Evolutionary conservation across 768 basidiomycete species (phyloP), one percentile per base, ranked within the genome.

Genomic region (Phlegmacium glaucopus): DNA sequence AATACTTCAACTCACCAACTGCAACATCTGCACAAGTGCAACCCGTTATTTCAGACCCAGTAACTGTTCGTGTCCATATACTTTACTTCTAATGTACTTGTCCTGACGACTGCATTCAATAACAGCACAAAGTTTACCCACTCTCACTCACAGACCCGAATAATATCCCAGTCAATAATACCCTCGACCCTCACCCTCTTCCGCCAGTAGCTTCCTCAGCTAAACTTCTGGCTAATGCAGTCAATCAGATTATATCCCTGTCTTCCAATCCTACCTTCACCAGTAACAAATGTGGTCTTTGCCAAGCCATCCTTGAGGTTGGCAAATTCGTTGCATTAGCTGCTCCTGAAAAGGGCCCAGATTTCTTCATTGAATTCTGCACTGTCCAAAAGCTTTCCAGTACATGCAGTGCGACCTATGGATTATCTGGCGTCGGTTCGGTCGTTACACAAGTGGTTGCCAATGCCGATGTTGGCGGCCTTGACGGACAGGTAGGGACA

Each of bases 31-130:
- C 74, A 1, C 87, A 90, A 59, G 80, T 80, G 4, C 87, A 90
- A 64, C 87, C 87, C n/a, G 74, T 87, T 49, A 76, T 90, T 30
- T 78, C 85, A 11, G 87, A 90, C 59, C 82, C 85, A 8, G 77
- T 87, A 27, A 75, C 76, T 22, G 87, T 86, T 43, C n/a, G 47
- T 50, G 57, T 58, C 39, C 16, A 42, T 46, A 9, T 25, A 42
- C 30, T 22, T 42, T 30, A 7, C n/a, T 40, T 3, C 11, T 15
- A 15, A 13, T 28, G 11, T 9, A 36, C 15, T 13, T 18, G 15
- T 38, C 46, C 35, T 45, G 41, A 27, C 34, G 8, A 27, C 30
- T 22, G 42, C 13, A 16, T 25, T 11, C 35, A 18, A 29, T 13
- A 18, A 15, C 44, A 86, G 84, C 76, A 83, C 58, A 54, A 72